phyloP scores from a whole-genome alignment of 768 basidiomycete genomes.

The Agrocybe chaxingu region DNA sequence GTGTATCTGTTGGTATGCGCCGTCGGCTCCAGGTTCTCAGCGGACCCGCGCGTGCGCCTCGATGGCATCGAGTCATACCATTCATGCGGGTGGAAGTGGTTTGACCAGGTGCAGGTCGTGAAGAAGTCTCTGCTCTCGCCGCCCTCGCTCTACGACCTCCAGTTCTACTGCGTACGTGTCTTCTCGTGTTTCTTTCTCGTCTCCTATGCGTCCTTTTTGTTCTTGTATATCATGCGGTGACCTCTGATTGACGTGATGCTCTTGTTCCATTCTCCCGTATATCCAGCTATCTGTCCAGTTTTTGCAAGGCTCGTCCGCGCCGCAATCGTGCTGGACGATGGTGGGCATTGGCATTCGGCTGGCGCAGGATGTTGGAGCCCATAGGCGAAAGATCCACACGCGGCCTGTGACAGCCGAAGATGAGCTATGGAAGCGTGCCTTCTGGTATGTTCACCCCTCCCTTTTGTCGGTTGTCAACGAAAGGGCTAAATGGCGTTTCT shows the following conservation, averaged over 20 bases:
- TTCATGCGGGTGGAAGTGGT: constrained; percentile 64
- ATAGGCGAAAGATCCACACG: constrained; percentile 39
- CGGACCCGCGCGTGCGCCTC: constrained; percentile 53
- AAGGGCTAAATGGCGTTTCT: background rate
- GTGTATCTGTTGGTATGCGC: constrained; percentile 73
- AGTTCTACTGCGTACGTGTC: constrained; percentile 53
- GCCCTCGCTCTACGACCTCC: constrained; percentile 72
- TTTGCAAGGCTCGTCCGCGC: constrained; percentile 54
- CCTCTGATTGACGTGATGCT: too few relatives aligned
- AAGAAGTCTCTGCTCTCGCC: constrained; percentile 61
- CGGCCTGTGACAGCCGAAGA: constrained; percentile 47
- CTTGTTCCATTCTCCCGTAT: background rate
- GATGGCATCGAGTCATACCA: constrained; percentile 35
- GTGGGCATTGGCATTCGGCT: constrained; percentile 71
- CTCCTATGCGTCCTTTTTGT: background rate
- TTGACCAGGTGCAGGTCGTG: constrained; percentile 65
- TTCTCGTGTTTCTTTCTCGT: background rate
- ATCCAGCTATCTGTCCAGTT: constrained; percentile 50
- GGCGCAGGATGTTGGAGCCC: constrained; percentile 78
- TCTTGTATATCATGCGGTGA: too few relatives aligned
- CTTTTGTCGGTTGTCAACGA: background rate
- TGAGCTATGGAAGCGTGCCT: constrained; percentile 74
- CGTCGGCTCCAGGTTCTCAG: constrained; percentile 52
- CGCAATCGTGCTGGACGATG: constrained; percentile 67
- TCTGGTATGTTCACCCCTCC: constrained; percentile 40